Conservation (phyloP, 306 rosid species). For the Sicyos baderoa region DNA sequence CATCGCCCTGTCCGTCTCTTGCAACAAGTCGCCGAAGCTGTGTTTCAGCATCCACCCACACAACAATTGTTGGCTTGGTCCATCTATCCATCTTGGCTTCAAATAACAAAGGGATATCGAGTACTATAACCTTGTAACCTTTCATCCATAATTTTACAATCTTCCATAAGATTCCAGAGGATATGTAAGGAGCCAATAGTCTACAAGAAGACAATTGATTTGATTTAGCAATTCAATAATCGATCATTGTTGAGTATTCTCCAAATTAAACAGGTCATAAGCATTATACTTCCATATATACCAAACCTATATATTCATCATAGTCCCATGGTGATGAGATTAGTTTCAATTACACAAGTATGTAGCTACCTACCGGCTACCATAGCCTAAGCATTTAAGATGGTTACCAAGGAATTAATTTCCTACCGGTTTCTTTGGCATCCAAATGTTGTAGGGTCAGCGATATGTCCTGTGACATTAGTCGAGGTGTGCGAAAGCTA, state of each 20-base stretch:
- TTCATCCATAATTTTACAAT: slow-evolving; percentile 65
- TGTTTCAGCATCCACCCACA: slow-evolving; percentile 79
- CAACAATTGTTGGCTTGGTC: slow-evolving; percentile 77
- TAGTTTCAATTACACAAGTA: neutral
- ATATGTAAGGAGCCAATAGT: slow-evolving; percentile 67
- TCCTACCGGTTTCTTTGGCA: no score
- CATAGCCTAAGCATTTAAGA: neutral
- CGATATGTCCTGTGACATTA: no score
- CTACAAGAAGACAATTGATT: slow-evolving; percentile 34
- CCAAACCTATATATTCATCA: neutral
- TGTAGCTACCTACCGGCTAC: neutral
- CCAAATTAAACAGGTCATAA: neutral
- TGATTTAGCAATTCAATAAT: slow-evolving; percentile 17
- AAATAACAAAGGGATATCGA: slow-evolving; percentile 70
- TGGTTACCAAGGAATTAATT: no score
- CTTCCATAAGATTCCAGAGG: slow-evolving; percentile 71
- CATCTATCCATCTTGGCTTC: slow-evolving; percentile 75
- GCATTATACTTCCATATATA: neutral
- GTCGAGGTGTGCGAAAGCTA: no score
- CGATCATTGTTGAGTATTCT: neutral
- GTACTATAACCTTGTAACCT: slow-evolving; percentile 69
- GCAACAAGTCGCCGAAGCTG: slow-evolving; percentile 57
- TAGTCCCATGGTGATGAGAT: slow-evolving; percentile 9
- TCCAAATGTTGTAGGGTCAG: no score
- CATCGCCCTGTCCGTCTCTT: slow-evolving; percentile 49